A percentile compares a stretch with the other conserved stretches of the same genome.
Evolutionary conservation across 2,329 filamentous ascomycete genomes (phyloP).

Genomic region (Exophiala oligosperma): DNA sequence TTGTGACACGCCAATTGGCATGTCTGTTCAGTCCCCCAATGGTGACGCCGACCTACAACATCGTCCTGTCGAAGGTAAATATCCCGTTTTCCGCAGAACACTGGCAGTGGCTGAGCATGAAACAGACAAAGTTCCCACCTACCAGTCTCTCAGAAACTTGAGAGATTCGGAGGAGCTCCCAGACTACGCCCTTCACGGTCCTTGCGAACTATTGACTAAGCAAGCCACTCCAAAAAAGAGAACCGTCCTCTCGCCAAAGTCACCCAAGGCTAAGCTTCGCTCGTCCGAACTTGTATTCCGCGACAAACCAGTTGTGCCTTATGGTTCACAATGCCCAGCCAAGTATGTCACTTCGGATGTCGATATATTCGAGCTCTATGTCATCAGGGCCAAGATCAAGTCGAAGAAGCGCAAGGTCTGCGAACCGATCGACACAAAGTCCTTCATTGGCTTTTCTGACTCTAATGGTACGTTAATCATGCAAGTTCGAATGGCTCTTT

Average conservation of each 20-base stretch:
- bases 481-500: too few species aligned
- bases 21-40: neutral
- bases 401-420: too few species aligned
- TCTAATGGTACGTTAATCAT: conserved; percentile 3
- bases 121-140: neutral
- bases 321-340: too few species aligned
- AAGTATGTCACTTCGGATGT: too few species aligned
- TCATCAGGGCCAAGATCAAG: neutral
- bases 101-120: neutral
- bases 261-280: conserved; percentile 10
- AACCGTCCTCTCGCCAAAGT: conserved; percentile 17
- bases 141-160: neutral
- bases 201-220: neutral
- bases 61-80: too few species aligned
- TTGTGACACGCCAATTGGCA: too few species aligned
- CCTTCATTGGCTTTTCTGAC: neutral
- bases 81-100: too few species aligned
- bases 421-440: conserved; percentile 2
- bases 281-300: neutral
- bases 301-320: too few species aligned
- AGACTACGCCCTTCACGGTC: neutral
- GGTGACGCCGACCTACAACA: too few species aligned
- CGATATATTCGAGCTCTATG: too few species aligned
- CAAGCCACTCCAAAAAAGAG: neutral
- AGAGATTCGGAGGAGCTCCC: neutral